phyloP scores from a whole-genome alignment of 2,329 filamentous ascomycete genomes.

The Volutella citrinella region DNA sequence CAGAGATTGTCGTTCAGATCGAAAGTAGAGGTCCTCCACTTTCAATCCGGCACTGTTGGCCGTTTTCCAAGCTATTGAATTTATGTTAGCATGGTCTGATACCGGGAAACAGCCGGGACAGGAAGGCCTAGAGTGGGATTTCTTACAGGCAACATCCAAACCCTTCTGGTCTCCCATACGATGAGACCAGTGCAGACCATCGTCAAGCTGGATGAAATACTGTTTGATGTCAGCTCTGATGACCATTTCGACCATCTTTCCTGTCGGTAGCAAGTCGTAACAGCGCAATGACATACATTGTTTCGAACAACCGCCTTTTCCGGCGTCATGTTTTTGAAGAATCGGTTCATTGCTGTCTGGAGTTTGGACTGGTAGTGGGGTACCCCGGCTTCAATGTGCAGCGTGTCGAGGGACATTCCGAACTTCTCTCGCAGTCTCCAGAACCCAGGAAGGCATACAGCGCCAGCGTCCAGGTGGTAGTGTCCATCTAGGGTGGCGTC shows the following conservation, averaged over 20 bases:
- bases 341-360: conserved; percentile 17
- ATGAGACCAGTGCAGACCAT: conserved; percentile 19
- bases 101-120: too few relatives aligned
- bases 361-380: conserved; percentile 15
- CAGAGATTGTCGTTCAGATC: conserved; percentile 16
- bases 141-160: conserved; percentile 13
- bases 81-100: not conserved
- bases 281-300: not conserved
- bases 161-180: conserved; percentile 15
- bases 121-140: too few relatives aligned
- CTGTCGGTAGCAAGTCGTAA: too few relatives aligned
- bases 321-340: conserved; percentile 14
- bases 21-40: conserved; percentile 15
- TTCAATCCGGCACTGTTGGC: conserved; percentile 8
- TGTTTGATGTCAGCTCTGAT: too few relatives aligned
- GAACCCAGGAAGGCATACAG: conserved; percentile 16
- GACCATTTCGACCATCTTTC: too few relatives aligned
- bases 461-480: conserved; percentile 18
- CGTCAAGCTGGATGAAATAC: conserved; percentile 20
- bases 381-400: conserved; percentile 17
- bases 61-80: conserved; percentile 11
- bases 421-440: conserved; percentile 18
- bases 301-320: conserved; percentile 15
- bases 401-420: conserved; percentile 16
- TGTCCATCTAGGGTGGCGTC: conserved; percentile 9